phyloP scores from a whole-genome alignment of 2,329 filamentous ascomycete species.

The Ophiostoma angusticollis region DNA sequence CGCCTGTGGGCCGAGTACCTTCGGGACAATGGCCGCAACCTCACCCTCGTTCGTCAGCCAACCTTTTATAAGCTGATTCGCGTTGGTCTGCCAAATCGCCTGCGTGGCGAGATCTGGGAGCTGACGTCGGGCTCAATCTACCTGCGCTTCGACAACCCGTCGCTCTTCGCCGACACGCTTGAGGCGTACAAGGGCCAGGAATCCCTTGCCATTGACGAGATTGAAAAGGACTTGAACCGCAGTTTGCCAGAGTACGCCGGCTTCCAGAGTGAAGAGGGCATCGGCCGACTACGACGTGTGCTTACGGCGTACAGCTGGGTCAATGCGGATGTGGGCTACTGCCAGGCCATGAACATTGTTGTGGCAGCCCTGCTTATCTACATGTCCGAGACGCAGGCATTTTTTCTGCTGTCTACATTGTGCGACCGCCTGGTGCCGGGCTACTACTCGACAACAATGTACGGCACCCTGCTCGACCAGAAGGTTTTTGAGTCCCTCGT shows the following conservation, averaged over 20 bases:
- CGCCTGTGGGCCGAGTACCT: conserved; percentile 94
- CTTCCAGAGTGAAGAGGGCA: conserved; percentile 92
- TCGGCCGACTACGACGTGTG: conserved; percentile 75
- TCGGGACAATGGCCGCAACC: conserved; percentile 85
- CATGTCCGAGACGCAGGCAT: conserved; percentile 92
- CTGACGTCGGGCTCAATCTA: conserved; percentile 85
- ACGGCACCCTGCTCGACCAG: conserved; percentile 90
- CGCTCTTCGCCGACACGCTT: conserved; percentile 71
- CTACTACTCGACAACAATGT: conserved; percentile 99
- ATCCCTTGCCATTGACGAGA: conserved; percentile 94
- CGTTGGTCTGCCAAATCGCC: conserved; percentile 83
- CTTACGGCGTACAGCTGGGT: conserved; percentile 97
- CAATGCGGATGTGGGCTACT: conserved; percentile 91
- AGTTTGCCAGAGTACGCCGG: conserved; percentile 95
- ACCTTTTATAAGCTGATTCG: conserved; percentile 97
- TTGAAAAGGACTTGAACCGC: conserved; percentile 94
- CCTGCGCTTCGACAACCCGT: conserved; percentile 73
- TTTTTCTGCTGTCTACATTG: conserved; percentile 80
- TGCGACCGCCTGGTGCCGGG: conserved; percentile 89
- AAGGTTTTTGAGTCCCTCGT: conserved; percentile 95
- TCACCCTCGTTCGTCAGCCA: conserved; percentile 83
- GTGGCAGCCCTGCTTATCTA: conserved; percentile 97
- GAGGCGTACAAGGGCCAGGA: conserved; percentile 72
- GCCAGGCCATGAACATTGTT: conserved; percentile 99
- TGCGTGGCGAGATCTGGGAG: conserved; percentile 94